Evolutionary conservation across 1,139 yeast genomes (phyloP), one percentile per base, ranked within the genome.

Genomic region (Debaryomyces robertsiae): DNA sequence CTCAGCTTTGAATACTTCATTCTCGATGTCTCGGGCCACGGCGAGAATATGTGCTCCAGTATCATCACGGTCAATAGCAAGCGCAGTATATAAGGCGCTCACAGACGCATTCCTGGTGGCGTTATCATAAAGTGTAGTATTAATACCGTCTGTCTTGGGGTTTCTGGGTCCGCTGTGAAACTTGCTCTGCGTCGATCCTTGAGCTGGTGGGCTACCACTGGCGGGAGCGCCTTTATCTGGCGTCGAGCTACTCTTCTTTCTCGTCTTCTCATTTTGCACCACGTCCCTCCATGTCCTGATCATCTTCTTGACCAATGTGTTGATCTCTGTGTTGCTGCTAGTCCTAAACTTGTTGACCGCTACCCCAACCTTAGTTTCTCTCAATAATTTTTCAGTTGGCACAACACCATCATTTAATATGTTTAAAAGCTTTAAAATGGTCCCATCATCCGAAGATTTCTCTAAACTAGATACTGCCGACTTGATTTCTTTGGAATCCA

Each of bases 331-430:
- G 58, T 86, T 88, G 17, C 71, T 56, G 49, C 87, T 87, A 9
- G 84, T 67, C 51, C 95, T 78, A 57, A 84, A 81, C 64, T 89
- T 90, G 66, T 94, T 94, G 35, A 93, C 98, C 5, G 93, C 94
- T 18, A 93, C 94, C 46, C 98, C 98, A n/a, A 93, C 93, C 63
- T 89, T 90, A n/a, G 98, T 93, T 58, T 91, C 85, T 57, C 96
- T 74, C 40, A 93, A 71, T 31, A 91, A 73, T 58, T 82, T 80
- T 60, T 93, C 98, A 1, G 95, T 82, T 9, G 98, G 96, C 50
- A 74, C 72, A 38, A 90, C 89, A 9, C 87, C 89, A 46, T 76
- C 81, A 52, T 84, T 82, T 45, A 93, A 69, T 30, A 78, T 74
- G 35, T 74, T 77, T 52, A 93, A 69, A 32, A 91, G 77, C 56